Base-by-base conservation (phyloP, 768 basidiomycete species). In the Lactarius deliciosus region DNA sequence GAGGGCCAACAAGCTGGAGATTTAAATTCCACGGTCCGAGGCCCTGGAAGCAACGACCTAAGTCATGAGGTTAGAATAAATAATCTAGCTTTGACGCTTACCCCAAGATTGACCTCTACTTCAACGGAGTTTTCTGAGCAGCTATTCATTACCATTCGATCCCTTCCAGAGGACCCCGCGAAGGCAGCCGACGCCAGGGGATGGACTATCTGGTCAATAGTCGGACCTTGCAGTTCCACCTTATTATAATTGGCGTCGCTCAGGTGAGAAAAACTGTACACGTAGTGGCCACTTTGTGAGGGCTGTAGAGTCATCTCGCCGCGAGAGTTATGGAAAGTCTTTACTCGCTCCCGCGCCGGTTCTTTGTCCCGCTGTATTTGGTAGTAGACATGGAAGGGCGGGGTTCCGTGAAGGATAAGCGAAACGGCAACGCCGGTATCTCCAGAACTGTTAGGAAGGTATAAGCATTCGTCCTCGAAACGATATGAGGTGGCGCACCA, bases 351-450 rank as follows among this genome's bases (percentile, higher is more conserved):
- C 1, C 81, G 82, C 22, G 87, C 78, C 5, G 84, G 75, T 71
- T 91, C 88, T 20, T 84, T 81, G 77, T 94, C 84, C 57, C 86
- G 85, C 72, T 91, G 88, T 64, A 85, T 83, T 15, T 81, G 85
- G 76, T 95, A 97, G 73, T 85, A 85, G 13, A 96, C 85, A 58
- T 83, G 82, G 84, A 97, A 98, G 7, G 96, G 96, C 32, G 95
- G 89, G 4, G 89, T 89, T 18, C 96, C 96, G 59, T 89, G 90
- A 58, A 98, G 81, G 64, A 95, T 84, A 59, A 97, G 85, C 4
- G 90, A 87, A 3, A 92, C 94, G 15, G 89, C 89, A 57, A 96
- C 92, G 9, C 96, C 96, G 20, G 91, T 94, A 72, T 97, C 96
- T 1, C 92, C 91, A 58, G 92, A 92, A 75, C 91, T 94, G 69